Conservation (phyloP, 192 early-diverging fungal species). For the Dissophora globulifera region DNA sequence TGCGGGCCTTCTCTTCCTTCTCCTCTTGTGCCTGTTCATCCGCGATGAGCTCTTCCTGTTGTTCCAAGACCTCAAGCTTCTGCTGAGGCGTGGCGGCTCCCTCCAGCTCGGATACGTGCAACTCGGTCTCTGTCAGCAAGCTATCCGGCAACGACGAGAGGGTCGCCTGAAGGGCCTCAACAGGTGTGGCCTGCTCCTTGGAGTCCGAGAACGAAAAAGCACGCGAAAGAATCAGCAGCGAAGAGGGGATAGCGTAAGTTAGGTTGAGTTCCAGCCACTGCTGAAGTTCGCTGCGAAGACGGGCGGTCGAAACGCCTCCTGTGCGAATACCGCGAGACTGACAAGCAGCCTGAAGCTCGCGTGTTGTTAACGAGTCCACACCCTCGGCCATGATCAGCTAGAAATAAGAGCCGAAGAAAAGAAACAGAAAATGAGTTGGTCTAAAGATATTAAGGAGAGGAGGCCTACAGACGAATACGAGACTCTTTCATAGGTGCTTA, state of each 20-base stretch:
- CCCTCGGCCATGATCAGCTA: conserved; percentile 87
- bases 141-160: conserved; percentile 92
- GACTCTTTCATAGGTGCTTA: background rate
- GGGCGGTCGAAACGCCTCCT: conserved; percentile 88
- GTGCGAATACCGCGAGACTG: conserved; percentile 89
- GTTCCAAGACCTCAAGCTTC: conserved; percentile 91
- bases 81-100: conserved; percentile 93
- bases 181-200: conserved; percentile 56
- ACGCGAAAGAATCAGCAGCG: conserved; percentile 89
- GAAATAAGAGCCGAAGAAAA: conserved; percentile 3
- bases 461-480: background rate
- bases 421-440: conserved; percentile 49
- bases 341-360: conserved; percentile 90
- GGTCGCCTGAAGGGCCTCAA: conserved; percentile 93
- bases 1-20: conserved; percentile 67
- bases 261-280: conserved; percentile 98
- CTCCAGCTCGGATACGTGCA: conserved; percentile 87
- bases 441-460: conserved; percentile 38
- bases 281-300: conserved; percentile 85
- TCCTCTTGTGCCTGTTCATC: conserved; percentile 94
- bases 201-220: conserved; percentile 82
- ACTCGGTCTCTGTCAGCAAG: conserved; percentile 86
- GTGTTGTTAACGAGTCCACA: conserved; percentile 87
- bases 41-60: conserved; percentile 97
- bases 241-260: conserved; percentile 90